These are phyloP conservation scores for Goffeauzyma gilvescens DNA, from an alignment of 768 basidiomycete species.

Conservation along the genomic window DNA sequence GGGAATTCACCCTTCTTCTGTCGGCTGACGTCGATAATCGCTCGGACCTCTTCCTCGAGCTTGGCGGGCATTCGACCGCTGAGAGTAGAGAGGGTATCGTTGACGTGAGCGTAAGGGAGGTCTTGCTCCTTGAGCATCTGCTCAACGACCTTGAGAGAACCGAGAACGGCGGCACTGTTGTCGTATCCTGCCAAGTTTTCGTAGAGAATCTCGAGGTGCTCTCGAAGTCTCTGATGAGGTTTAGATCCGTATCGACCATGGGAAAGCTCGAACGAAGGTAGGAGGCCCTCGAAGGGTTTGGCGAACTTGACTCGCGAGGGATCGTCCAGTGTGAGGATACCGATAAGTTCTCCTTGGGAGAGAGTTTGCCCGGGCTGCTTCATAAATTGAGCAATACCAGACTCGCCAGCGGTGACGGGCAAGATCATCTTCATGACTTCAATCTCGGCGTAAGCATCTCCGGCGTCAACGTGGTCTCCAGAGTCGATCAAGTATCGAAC, in stretches of 20 bases:
- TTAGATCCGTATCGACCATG: slow-evolving; percentile 63
- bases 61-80: slow-evolving; percentile 84
- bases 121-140: slow-evolving; percentile 62
- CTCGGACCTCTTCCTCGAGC: slow-evolving; percentile 68
- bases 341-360: slow-evolving; percentile 90
- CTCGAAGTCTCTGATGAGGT: slow-evolving; percentile 64
- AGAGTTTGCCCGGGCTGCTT: slow-evolving; percentile 96
- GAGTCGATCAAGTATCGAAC: slow-evolving; percentile 87
- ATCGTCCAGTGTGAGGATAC: slow-evolving; percentile 88
- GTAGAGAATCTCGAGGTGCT: slow-evolving; percentile 54
- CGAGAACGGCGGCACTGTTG: slow-evolving; percentile 74
- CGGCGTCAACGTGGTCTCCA: slow-evolving; percentile 90
- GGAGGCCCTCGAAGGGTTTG: slow-evolving; percentile 88
- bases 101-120: slow-evolving; percentile 71
- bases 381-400: slow-evolving; percentile 82
- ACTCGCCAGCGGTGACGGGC: slow-evolving; percentile 84
- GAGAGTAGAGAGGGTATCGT: slow-evolving; percentile 63
- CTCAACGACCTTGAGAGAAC: slow-evolving; percentile 71
- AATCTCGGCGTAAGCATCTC: slow-evolving; percentile 93
- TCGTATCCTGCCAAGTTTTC: slow-evolving; percentile 94
- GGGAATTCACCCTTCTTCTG: slow-evolving; percentile 73
- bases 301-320: slow-evolving; percentile 92
- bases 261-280: slow-evolving; percentile 70
- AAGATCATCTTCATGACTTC: slow-evolving; percentile 99
- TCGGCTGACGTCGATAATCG: slow-evolving; percentile 56